A percentile compares a stretch with the other conserved stretches of the same genome.
Conservation (phyloP, 2,329 filamentous ascomycete species). For the Aureobasidium leucospermi region DNA sequence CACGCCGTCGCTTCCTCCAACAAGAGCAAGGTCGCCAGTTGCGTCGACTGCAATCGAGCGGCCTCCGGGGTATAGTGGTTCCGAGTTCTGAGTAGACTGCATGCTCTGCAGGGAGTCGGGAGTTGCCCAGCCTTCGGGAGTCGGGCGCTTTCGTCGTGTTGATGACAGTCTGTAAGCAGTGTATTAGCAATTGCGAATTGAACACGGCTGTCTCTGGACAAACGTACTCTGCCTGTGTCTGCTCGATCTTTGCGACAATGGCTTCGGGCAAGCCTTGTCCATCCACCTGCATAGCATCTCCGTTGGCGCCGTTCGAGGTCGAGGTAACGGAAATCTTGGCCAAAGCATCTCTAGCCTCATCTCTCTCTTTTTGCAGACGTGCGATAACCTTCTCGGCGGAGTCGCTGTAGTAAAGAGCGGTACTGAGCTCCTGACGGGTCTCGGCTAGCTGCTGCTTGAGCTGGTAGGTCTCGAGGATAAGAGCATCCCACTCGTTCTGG, state of each 20-base stretch:
- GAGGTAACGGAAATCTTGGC: conserved; percentile 70
- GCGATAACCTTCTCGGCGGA: conserved; percentile 94
- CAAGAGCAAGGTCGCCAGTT: conserved; percentile 58
- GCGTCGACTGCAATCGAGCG: conserved; percentile 51
- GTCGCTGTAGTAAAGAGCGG: conserved; percentile 93
- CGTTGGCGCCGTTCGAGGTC: conserved; percentile 43
- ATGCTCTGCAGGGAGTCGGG: conserved; percentile 61
- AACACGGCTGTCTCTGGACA: neutral
- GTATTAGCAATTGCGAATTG: conserved; percentile 19
- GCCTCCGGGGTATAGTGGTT: conserved; percentile 53
- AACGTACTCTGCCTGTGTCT: conserved; percentile 70
- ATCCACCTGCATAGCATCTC: conserved; percentile 92
- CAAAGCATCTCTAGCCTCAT: conserved; percentile 84
- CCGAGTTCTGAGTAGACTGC: conserved; percentile 45
- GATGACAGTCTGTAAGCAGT: conserved; percentile 61
- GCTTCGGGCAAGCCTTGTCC: conserved; percentile 65
- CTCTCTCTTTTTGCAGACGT: conserved; percentile 78
- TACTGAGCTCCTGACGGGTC: conserved; percentile 87
- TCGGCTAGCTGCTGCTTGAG: conserved; percentile 82
- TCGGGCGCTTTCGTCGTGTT: conserved; percentile 78
- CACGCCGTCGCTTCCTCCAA: conserved; percentile 68
- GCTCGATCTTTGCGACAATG: conserved; percentile 66
- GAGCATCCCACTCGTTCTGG: conserved; percentile 96
- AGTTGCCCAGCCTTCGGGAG: conserved; percentile 80
- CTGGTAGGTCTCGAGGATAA: conserved; percentile 86